These are phyloP conservation scores for Neofusicoccum ribis DNA, from an alignment of 2,329 filamentous ascomycete genomes.

Conservation along the genomic window DNA sequence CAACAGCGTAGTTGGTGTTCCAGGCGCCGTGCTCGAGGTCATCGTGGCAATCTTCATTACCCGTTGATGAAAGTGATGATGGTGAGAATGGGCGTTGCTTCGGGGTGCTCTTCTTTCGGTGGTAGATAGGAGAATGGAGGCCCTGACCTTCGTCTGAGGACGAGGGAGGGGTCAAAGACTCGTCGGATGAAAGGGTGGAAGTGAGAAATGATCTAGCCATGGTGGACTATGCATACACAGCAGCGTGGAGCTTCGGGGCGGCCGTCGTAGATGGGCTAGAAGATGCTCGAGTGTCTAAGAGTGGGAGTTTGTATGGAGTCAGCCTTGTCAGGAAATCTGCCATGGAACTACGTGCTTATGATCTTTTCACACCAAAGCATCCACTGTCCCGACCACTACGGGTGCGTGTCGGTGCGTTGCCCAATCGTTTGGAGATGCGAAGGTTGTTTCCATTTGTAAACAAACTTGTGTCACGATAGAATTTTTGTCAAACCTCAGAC, in stretches of 20 bases:
- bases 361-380: too few species aligned
- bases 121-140: not conserved
- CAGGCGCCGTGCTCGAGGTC: conserved; percentile 31
- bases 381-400: too few species aligned
- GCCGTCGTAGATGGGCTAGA: too few species aligned
- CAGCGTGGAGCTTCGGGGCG: too few species aligned
- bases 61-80: too few species aligned
- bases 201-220: not conserved
- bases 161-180: not conserved
- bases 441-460: conserved; percentile 16
- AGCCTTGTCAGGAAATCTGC: too few species aligned
- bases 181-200: not conserved
- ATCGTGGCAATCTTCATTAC: too few species aligned
- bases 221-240: not conserved
- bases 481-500: not conserved
- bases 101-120: not conserved
- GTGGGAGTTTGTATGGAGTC: too few species aligned
- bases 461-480: not conserved
- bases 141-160: not conserved
- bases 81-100: not conserved
- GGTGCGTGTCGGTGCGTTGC: not conserved
- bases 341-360: too few species aligned
- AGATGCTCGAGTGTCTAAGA: too few species aligned
- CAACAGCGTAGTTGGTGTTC: conserved; percentile 45
- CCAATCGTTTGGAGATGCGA: conserved; percentile 18